These are phyloP conservation scores for Pseudogymnoascus sp. DNA, from an alignment of 2,329 filamentous ascomycete species.

Conservation along the genomic window DNA sequence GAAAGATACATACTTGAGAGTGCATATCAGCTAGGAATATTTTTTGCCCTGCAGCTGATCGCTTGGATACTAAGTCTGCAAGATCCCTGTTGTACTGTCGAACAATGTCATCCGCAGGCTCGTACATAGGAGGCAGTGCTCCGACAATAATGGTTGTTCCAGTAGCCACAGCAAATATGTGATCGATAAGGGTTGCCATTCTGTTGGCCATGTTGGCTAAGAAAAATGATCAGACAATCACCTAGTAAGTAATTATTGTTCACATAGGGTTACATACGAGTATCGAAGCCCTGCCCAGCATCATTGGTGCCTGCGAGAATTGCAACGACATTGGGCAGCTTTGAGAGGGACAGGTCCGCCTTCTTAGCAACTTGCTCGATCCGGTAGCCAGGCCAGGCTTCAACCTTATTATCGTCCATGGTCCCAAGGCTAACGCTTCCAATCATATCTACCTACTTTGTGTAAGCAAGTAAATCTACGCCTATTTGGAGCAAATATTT, in stretches of 20 bases:
- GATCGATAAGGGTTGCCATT: not conserved
- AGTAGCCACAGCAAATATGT: not conserved
- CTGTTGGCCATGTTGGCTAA: not conserved
- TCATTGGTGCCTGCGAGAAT: constrained; percentile 14
- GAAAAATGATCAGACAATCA: not conserved
- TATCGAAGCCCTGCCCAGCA: constrained; percentile 5
- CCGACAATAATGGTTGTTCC: not conserved
- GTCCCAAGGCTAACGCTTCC: constrained; percentile 11
- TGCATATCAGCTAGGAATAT: not conserved
- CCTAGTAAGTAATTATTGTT: not conserved
- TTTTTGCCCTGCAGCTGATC: not conserved
- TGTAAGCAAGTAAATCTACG: not conserved
- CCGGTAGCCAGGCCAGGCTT: constrained; percentile 12
- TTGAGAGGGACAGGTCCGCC: not conserved
- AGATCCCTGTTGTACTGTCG: not conserved
- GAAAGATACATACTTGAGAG: not conserved
- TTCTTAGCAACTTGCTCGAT: constrained; percentile 10
- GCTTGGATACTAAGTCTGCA: not conserved
- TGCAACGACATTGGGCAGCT: constrained; percentile 13
- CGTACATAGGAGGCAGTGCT: not conserved
- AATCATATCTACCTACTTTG: constrained; percentile 11
- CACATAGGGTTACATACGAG: not conserved
- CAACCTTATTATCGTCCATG: constrained; percentile 14
- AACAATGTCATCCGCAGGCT: not conserved
- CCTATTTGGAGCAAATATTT: not conserved